These are phyloP conservation scores for Fusarium graminum DNA, from an alignment of 2,329 filamentous ascomycete species.

Conservation along the genomic window DNA sequence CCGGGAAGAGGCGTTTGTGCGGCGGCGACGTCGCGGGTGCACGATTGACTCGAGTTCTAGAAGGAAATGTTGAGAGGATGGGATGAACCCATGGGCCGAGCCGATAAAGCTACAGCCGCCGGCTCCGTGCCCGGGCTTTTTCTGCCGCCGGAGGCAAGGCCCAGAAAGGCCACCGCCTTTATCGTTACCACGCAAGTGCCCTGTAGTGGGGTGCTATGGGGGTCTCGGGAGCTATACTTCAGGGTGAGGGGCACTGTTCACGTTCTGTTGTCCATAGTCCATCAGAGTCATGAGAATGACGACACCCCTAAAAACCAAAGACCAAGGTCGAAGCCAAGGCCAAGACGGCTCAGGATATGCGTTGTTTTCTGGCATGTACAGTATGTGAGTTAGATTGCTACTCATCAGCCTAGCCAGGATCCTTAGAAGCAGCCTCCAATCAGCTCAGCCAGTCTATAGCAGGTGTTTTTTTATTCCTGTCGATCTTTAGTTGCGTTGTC, in stretches of 20 bases:
- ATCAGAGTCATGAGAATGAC: conserved; percentile 39
- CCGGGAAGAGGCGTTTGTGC: conserved; percentile 28
- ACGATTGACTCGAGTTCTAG: conserved; percentile 22
- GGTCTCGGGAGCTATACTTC: conserved; percentile 14
- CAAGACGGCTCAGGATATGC: conserved; percentile 30
- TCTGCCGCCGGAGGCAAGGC: conserved; percentile 41
- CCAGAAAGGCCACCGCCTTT: conserved; percentile 42
- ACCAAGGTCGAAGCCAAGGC: conserved; percentile 24
- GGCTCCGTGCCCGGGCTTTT: conserved; percentile 45
- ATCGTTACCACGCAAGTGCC: conserved; percentile 3
- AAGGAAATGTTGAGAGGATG: conserved; percentile 40
- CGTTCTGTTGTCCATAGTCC: not conserved
- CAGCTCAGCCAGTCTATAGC: conserved; percentile 32
- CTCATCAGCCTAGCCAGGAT: conserved; percentile 28
- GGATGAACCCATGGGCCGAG: conserved; percentile 43
- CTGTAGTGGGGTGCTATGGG: conserved; percentile 17
- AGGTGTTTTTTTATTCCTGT: conserved; percentile 37
- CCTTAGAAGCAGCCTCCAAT: conserved; percentile 38
- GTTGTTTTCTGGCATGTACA: conserved; percentile 37
- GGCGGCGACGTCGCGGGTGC: conserved; percentile 31
- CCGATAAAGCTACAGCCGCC: conserved; percentile 42
- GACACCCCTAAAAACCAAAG: conserved; percentile 29
- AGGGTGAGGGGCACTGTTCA: conserved; percentile 35
- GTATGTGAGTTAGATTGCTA: conserved; percentile 30
- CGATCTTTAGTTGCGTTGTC: conserved; percentile 29